Base-by-base conservation (phyloP, 2,329 filamentous ascomycete species). In the Plectosphaerella cucumerina region DNA sequence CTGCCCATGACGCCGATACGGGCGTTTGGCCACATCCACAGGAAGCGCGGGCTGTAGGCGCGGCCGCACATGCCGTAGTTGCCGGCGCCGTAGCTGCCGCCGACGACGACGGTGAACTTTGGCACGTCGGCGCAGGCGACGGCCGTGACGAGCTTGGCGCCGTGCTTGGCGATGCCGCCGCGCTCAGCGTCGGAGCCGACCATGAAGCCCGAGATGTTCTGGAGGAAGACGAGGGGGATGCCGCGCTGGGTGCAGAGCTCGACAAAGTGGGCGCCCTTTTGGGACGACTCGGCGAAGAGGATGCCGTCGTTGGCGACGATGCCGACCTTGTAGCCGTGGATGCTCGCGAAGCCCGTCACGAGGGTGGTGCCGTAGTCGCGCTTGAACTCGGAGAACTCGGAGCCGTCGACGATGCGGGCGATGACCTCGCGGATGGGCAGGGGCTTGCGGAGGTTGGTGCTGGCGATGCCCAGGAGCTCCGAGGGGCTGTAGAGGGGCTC, bases 41-140 rank as follows among this genome's bases (percentile, higher is more conserved):
- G 71, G 68, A 97, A 90, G 12, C 91, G 78, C 0, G 93, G 93
- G n/a, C 82, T 84, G 70, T 97, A 99, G 2, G 94, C 93, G 47
- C 94, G 82, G 20, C 94, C 94, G 65, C 90, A 97, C 94, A 99
- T 99, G 61, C 93, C 94, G 66, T 99, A 99, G 70, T 97, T 99
- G 4, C 94, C 94, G 8, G 93, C 93, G 52, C 93, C 93, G 58
- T 94, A 94, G 66, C 87, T 92, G 26, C 88, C 89, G 21, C 94
- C 94, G n/a, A 97, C 86, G 1, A 99, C 89, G 15, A 99, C 90
- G 1, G 94, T 99, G 65, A 97, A 93, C 70, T 99, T 97, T 59
- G 94, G 93, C 41, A 97, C 93, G 58, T 94, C 84, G 4, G 93
- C 92, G 65, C 92, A 97, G 9, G 91, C 90, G 11, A 97, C 94